These are phyloP conservation scores for Dimocarpus longan DNA, from an alignment of 345 rosid species.

Conservation along the genomic window DNA sequence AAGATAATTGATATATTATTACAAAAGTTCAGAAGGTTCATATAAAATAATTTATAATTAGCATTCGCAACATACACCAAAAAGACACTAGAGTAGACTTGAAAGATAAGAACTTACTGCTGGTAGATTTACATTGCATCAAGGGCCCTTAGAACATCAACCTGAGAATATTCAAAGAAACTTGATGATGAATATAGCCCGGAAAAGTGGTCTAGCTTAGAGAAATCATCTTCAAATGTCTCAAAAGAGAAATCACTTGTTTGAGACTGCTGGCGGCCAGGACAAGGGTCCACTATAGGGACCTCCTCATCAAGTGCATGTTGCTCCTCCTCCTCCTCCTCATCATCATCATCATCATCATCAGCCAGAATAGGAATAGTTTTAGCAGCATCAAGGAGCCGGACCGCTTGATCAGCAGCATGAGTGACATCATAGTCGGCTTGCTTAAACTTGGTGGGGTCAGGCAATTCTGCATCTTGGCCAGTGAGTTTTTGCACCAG, in stretches of 20 bases:
- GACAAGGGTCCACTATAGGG: neutral
- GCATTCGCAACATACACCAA: too few species aligned
- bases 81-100: neutral
- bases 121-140: constrained; percentile 1
- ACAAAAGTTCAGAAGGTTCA: neutral
- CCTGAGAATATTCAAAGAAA: constrained; percentile 17
- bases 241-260: constrained; percentile 5
- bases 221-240: constrained; percentile 30
- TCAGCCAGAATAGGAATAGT: neutral
- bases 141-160: constrained; percentile 1
- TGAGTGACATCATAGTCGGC: neutral
- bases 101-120: constrained; percentile 1
- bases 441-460: constrained; percentile 18
- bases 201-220: constrained; percentile 28
- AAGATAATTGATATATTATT: neutral
- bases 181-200: constrained; percentile 29
- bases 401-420: constrained; percentile 14
- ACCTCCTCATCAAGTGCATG: constrained; percentile 17
- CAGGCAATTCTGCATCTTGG: constrained; percentile 41
- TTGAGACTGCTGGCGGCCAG: neutral
- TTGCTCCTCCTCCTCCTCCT: neutral
- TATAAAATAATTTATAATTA: neutral
- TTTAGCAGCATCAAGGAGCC: neutral
- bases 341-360: neutral
- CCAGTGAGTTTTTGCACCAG: constrained; percentile 59